Evolutionary conservation across 129 eudicot genomes (phyloP).

Genomic region (Saussurea involucrata): DNA sequence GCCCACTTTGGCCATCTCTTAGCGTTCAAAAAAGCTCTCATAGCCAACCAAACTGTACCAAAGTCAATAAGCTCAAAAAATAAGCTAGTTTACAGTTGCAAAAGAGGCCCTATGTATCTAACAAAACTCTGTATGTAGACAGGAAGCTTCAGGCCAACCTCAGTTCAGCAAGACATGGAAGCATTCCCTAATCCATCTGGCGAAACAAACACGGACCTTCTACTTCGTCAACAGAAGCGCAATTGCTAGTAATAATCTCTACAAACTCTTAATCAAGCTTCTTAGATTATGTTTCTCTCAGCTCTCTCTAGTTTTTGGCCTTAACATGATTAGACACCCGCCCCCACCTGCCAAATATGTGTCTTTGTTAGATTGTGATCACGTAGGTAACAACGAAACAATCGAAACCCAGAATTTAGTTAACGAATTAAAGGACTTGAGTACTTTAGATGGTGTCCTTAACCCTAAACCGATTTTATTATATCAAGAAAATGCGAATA

Average conservation of each 20-base stretch:
- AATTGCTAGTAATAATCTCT: slow-evolving; percentile 56
- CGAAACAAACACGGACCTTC: slow-evolving; percentile 53
- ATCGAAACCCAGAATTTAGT: slow-evolving; percentile 29
- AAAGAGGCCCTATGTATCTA: slow-evolving; percentile 22
- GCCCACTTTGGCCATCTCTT: too few relatives aligned
- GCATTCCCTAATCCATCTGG: slow-evolving; percentile 75
- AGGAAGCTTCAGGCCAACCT: slow-evolving; percentile 48
- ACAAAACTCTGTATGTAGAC: slow-evolving; percentile 77
- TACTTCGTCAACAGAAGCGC: slow-evolving; percentile 84
- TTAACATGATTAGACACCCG: slow-evolving; percentile 27
- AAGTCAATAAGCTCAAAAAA: background rate
- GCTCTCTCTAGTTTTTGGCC: slow-evolving; percentile 52
- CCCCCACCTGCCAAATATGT: slow-evolving; percentile 23
- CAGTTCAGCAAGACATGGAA: slow-evolving; percentile 72
- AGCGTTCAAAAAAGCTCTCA: background rate
- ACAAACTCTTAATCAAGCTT: slow-evolving; percentile 24
- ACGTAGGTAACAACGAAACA: slow-evolving; percentile 8
- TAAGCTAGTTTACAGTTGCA: too few relatives aligned
- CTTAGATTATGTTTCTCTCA: slow-evolving; percentile 37
- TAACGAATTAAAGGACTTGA: slow-evolving; percentile 48
- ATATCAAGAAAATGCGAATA: slow-evolving; percentile 17
- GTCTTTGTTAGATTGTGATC: slow-evolving; percentile 63
- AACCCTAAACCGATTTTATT: slow-evolving; percentile 16
- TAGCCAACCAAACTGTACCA: background rate
- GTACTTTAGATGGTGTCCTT: slow-evolving; percentile 34